Evolutionary conservation across 1,284 basidiomycete species (phyloP).

Genomic region (Cryptococcus hybrid): DNA sequence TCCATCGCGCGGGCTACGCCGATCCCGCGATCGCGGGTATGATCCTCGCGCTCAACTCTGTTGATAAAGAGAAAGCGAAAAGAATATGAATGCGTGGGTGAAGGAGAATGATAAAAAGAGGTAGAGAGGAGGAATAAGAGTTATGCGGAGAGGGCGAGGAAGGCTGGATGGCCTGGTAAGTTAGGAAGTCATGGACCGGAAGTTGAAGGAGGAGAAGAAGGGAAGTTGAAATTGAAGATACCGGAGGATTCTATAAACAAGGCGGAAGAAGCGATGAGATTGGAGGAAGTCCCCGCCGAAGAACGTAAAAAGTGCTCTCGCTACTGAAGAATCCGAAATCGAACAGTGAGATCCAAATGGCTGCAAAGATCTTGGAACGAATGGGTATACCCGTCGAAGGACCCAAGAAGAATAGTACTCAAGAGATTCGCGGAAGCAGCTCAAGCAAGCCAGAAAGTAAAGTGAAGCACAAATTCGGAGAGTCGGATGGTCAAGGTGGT

Average conservation of each 20-base stretch:
- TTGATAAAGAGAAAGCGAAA: slow-evolving; percentile 4
- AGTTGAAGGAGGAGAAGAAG: not conserved
- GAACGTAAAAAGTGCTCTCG: slow-evolving; percentile 1
- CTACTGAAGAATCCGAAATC: slow-evolving; percentile 6
- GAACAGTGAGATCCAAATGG: slow-evolving; percentile 2
- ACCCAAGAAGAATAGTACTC: not conserved
- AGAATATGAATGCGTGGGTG: slow-evolving; percentile 11
- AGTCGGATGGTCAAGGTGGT: slow-evolving; percentile 7
- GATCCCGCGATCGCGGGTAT: slow-evolving; percentile 16
- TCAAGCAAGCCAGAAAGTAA: not conserved
- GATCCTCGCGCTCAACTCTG: slow-evolving; percentile 9
- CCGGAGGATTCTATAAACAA: slow-evolving; percentile 4
- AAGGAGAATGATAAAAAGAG: slow-evolving; percentile 9
- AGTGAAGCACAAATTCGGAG: not conserved
- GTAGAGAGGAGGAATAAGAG: slow-evolving; percentile 9
- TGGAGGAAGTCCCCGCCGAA: not conserved
- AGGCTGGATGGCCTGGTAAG: slow-evolving; percentile 2
- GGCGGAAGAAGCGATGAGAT: slow-evolving; percentile 4
- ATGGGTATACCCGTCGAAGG: slow-evolving; percentile 5
- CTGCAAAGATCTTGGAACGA: not conserved
- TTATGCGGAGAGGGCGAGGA: slow-evolving; percentile 5
- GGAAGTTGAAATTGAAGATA: slow-evolving; percentile 8
- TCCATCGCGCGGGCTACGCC: slow-evolving; percentile 8
- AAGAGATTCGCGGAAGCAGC: not conserved
- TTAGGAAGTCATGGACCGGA: not conserved